Percentiles rank a stretch among this genome's conserved stretches.
Conservation (phyloP, 176 grass and related monocot species). For the Hsuehochloa calcarea region DNA sequence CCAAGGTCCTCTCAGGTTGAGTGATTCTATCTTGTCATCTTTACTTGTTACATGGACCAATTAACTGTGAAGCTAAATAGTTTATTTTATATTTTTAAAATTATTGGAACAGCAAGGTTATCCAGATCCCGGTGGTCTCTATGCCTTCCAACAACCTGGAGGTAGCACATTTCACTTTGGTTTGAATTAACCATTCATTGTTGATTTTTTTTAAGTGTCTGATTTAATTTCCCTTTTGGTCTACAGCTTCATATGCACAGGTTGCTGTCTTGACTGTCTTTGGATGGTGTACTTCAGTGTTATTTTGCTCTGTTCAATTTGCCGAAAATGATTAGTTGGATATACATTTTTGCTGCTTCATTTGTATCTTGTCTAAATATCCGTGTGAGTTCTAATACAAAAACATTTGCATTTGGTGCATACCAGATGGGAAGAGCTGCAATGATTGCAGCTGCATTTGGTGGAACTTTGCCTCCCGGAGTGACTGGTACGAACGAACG, state of each 20-base stretch:
- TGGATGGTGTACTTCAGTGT: background rate
- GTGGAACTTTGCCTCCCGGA: conserved; percentile 67
- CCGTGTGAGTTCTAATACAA: conserved; percentile 5
- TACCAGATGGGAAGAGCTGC: conserved; percentile 73
- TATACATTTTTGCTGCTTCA: background rate
- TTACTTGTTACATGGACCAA: conserved; percentile 3
- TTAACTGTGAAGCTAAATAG: conserved; percentile 22
- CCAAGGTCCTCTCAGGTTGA: conserved; percentile 72
- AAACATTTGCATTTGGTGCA: conserved; percentile 31
- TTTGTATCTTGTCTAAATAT: conserved; percentile 10
- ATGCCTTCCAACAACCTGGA: conserved; percentile 69
- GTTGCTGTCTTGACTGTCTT: conserved; percentile 42
- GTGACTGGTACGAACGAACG: conserved; percentile 77
- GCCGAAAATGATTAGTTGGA: conserved; percentile 7
- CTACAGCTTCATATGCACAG: conserved; percentile 75
- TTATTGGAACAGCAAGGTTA: conserved; percentile 58
- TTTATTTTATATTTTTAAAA: conserved; percentile 4
- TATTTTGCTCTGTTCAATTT: conserved; percentile 6
- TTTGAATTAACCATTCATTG: conserved; percentile 9
- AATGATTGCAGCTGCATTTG: conserved; percentile 79
- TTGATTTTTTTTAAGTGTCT: conserved; percentile 3
- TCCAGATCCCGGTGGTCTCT: conserved; percentile 64
- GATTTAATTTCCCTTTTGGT: background rate
- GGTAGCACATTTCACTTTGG: conserved; percentile 31
- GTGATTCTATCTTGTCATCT: background rate